Evolutionary conservation across 1,284 basidiomycete species (phyloP).

Genomic region (Leccinum angustisporum): DNA sequence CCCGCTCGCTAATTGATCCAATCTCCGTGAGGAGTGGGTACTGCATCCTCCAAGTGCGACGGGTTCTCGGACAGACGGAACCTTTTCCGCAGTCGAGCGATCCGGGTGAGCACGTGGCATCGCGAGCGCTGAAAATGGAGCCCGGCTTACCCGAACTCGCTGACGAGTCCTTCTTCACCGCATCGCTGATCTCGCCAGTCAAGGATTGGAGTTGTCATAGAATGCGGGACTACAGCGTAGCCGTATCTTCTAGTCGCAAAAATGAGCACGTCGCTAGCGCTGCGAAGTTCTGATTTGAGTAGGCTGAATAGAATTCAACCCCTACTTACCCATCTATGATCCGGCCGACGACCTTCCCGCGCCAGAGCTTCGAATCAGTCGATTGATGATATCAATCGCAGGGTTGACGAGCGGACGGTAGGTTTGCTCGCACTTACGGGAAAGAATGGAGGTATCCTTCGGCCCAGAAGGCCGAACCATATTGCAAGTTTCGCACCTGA

Average conservation of each 20-base stretch:
- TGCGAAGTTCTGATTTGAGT: slow-evolving; percentile 2
- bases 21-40: slow-evolving; percentile 7
- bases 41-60: neutral
- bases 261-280: neutral
- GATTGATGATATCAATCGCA: neutral
- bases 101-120: slow-evolving; percentile 1
- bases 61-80: slow-evolving; percentile 3
- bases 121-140: slow-evolving; percentile 10
- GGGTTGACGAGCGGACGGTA: slow-evolving; percentile 4
- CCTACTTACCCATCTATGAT: slow-evolving; percentile 11
- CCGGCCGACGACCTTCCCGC: slow-evolving; percentile 19
- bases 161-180: neutral
- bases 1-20: slow-evolving; percentile 1
- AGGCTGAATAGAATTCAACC: neutral
- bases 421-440: slow-evolving; percentile 10
- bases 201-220: slow-evolving; percentile 9
- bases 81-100: slow-evolving; percentile 14
- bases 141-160: slow-evolving; percentile 1
- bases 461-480: slow-evolving; percentile 2
- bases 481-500: slow-evolving; percentile 2
- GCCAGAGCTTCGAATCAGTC: neutral
- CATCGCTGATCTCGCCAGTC: slow-evolving; percentile 2
- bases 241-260: slow-evolving; percentile 8
- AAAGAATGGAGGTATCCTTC: slow-evolving; percentile 11
- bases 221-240: slow-evolving; percentile 10